Conservation (phyloP, 805 yeast genomes). For the Sungouiella blattae region DNA sequence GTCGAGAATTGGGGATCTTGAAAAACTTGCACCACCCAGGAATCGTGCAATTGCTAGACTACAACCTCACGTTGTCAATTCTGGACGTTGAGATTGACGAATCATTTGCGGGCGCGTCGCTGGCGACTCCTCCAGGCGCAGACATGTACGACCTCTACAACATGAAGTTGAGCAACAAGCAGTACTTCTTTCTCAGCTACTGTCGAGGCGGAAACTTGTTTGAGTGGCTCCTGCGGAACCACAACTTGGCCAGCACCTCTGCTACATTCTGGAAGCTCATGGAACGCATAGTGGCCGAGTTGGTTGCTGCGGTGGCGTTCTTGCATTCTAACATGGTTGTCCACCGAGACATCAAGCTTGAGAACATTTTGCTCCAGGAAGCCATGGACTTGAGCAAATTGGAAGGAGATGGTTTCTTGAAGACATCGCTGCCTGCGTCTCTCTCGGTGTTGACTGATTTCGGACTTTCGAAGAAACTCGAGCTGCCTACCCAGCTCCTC, state of each 20-base stretch:
- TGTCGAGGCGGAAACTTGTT: constrained; percentile 85
- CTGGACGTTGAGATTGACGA: constrained; percentile 20
- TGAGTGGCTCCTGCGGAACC: constrained; percentile 45
- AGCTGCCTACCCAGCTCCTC: constrained; percentile 56
- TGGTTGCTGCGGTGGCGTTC: constrained; percentile 62
- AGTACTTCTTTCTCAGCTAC: constrained; percentile 63
- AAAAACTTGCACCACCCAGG: constrained; percentile 61
- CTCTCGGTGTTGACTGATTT: constrained; percentile 68
- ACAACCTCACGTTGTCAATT: constrained; percentile 30
- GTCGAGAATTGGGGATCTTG: constrained; percentile 69
- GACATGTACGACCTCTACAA: constrained; percentile 11
- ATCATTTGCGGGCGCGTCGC: constrained; percentile 3
- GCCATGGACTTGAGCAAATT: constrained; percentile 9
- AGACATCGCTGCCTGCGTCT: too few species aligned
- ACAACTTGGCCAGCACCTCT: constrained; percentile 7
- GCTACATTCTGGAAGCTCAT: constrained; percentile 45
- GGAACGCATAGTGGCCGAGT: constrained; percentile 65
- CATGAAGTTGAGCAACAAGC: constrained; percentile 25
- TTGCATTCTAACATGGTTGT: constrained; percentile 67
- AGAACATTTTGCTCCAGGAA: constrained; percentile 57
- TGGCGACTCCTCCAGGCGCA: constrained; percentile 1
- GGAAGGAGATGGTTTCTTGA: too few species aligned
- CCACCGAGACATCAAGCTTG: constrained; percentile 90
- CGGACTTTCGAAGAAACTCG: constrained; percentile 76
- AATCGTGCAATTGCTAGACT: constrained; percentile 59